These are phyloP conservation scores for Hypoxylon subgilvum DNA, from an alignment of 495 filamentous ascomycete species.

Conservation along the genomic window DNA sequence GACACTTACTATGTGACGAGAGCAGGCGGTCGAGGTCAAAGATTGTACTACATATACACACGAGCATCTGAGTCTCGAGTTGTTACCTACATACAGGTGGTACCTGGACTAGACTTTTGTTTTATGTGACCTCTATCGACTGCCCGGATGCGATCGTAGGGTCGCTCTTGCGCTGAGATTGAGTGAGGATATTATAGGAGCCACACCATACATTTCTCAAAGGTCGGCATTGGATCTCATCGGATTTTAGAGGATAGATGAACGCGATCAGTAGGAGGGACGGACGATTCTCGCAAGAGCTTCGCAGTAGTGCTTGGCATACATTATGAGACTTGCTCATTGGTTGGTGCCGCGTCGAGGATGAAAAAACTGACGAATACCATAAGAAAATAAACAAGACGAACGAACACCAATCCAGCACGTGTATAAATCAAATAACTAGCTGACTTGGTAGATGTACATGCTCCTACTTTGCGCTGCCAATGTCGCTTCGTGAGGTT, in stretches of 20 bases:
- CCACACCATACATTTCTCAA: conserved; percentile 8
- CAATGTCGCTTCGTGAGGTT: neutral
- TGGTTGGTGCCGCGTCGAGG: conserved; percentile 10
- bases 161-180: conserved; percentile 19
- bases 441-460: conserved; percentile 3
- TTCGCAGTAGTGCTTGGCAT: conserved; percentile 18
- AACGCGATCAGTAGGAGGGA: conserved; percentile 22
- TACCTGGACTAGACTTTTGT: too few species aligned
- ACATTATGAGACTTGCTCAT: conserved; percentile 13
- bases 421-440: neutral
- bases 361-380: conserved; percentile 11
- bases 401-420: neutral
- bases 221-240: conserved; percentile 19
- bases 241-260: conserved; percentile 2
- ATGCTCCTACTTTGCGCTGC: conserved; percentile 3
- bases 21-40: too few species aligned
- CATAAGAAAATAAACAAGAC: conserved; percentile 12
- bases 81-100: neutral
- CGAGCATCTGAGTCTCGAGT: too few species aligned
- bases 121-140: too few species aligned
- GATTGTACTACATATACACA: too few species aligned
- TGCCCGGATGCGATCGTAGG: conserved; percentile 7
- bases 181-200: conserved; percentile 18
- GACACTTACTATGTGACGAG: too few species aligned
- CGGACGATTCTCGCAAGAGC: conserved; percentile 9